A percentile compares a stretch with the other conserved stretches of the same genome.
phyloP scores from a whole-genome alignment of 129 eudicot genomes.

The Centella asiatica region DNA sequence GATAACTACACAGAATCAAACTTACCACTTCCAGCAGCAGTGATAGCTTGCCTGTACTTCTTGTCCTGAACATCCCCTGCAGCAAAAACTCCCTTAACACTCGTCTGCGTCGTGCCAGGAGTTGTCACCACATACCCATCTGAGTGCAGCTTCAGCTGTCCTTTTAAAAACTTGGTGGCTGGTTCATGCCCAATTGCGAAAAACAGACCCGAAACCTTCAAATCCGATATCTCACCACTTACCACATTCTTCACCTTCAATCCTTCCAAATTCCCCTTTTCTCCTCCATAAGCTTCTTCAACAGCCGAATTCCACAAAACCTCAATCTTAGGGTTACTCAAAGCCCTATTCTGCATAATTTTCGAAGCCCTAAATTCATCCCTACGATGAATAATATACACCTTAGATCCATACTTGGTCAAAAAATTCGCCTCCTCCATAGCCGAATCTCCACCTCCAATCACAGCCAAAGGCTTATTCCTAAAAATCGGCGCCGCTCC shows the following conservation, averaged over 20 bases:
- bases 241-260: constrained; percentile 75
- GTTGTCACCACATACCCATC: constrained; percentile 85
- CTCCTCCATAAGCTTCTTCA: constrained; percentile 70
- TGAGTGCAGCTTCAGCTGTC: constrained; percentile 73
- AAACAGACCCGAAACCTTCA: constrained; percentile 75
- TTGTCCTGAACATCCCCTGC: constrained; percentile 99
- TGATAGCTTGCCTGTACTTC: constrained; percentile 91
- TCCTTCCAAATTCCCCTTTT: constrained; percentile 53
- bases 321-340: constrained; percentile 68
- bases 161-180: constrained; percentile 83
- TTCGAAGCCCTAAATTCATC: constrained; percentile 79
- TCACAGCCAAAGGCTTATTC: constrained; percentile 68
- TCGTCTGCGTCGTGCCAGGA: constrained; percentile 74
- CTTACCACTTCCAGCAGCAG: constrained; percentile 96
- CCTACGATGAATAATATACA: constrained; percentile 81
- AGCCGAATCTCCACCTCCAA: constrained; percentile 96
- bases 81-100: constrained; percentile 91
- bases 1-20: not conserved
- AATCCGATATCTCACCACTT: constrained; percentile 61
- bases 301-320: constrained; percentile 89
- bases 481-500: constrained; percentile 86
- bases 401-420: constrained; percentile 85
- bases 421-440: constrained; percentile 91
- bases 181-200: constrained; percentile 98
- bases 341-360: constrained; percentile 74